Base-by-base conservation (phyloP, 1,139 yeast species). In the Pneumocystis murina region DNA sequence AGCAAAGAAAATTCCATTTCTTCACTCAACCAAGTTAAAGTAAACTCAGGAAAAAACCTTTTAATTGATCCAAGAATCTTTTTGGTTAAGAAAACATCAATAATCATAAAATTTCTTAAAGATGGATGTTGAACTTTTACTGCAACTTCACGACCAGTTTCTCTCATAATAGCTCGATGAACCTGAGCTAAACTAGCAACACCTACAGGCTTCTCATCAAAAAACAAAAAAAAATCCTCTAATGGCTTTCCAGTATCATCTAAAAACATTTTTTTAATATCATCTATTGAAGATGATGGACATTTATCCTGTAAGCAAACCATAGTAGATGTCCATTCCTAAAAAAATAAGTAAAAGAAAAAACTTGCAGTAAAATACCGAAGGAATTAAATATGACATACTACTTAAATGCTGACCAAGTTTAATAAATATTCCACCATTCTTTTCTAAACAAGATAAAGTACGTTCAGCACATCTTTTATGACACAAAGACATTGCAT, bases 181-280 rank as follows among this genome's bases (percentile, higher is more conserved):
- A 92, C 99, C 72, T 92, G 99, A 0, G 98, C 98, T 68, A 92
- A 78, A 0, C 96, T 88, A 0, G 98, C 98, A 16, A 90, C 95
- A 0, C 98, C 99, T 59, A 92, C 83, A 0, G 99, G 98, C 17
- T 74, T 75, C 0, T 82, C 80, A 67, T 86, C 82, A 72, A 92
- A 88, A 40, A 80, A 82, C 14, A 77, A 73, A 72, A 92, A 92
- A 58, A 84, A 68, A 0, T 87, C 94, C n/a, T 79, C 80, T 30
- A 91, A 72, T 0, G 78, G 60, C 24, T 66, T 68, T n/a, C 75
- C 89, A 69, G 87, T 76, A 72, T 92, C 99, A 1, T 74, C 72
- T 60, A 73, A 70, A 70, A 92, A 84, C 86, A 92, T 81, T 16
- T 77, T 76, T 60, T 79, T 77, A 43, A 92, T 83, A 59, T 86